A percentile compares a stretch with the other conserved stretches of the same genome.
phyloP scores from a whole-genome alignment of 2,329 filamentous ascomycete genomes.

The Colletotrichum sp. region DNA sequence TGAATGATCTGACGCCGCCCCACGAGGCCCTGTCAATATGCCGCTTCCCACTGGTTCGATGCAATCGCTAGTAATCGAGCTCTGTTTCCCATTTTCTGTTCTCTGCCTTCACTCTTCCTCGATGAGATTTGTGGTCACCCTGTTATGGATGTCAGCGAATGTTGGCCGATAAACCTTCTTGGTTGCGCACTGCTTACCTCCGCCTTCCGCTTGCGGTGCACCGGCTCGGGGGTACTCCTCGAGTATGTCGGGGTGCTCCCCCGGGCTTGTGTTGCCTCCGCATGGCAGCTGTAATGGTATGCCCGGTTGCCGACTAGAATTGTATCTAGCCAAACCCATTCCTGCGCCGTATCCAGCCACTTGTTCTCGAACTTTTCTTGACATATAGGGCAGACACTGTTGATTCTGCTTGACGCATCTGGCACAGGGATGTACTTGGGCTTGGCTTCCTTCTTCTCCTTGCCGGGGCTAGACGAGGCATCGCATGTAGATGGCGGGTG shows the following conservation, averaged over 20 bases:
- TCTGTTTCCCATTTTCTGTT: conserved; percentile 15
- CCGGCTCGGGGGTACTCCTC: conserved; percentile 65
- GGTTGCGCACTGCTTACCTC: conserved; percentile 53
- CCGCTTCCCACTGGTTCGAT: not conserved
- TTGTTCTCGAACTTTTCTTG: conserved; percentile 93
- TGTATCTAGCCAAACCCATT: conserved; percentile 97
- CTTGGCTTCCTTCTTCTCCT: conserved; percentile 44
- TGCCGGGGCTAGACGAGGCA: conserved; percentile 27
- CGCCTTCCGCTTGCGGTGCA: conserved; percentile 78
- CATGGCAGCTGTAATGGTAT: conserved; percentile 89
- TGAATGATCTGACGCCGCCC: not conserved
- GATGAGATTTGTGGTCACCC: conserved; percentile 33
- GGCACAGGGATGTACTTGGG: conserved; percentile 82
- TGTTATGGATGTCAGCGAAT: conserved; percentile 31
- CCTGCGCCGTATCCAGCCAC: conserved; percentile 91
- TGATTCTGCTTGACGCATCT: conserved; percentile 75
- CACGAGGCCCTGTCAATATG: not conserved
- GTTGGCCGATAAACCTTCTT: not conserved
- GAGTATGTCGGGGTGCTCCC: conserved; percentile 47
- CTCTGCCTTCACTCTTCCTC: conserved; percentile 34
- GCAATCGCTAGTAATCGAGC: conserved; percentile 3
- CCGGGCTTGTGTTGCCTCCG: conserved; percentile 76
- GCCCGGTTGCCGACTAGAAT: conserved; percentile 78
- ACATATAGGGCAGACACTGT: conserved; percentile 88
- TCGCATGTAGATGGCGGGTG: conserved; percentile 1